Base-by-base conservation (phyloP, 2,329 filamentous ascomycete genomes). In the Trichocomaceae sp. region DNA sequence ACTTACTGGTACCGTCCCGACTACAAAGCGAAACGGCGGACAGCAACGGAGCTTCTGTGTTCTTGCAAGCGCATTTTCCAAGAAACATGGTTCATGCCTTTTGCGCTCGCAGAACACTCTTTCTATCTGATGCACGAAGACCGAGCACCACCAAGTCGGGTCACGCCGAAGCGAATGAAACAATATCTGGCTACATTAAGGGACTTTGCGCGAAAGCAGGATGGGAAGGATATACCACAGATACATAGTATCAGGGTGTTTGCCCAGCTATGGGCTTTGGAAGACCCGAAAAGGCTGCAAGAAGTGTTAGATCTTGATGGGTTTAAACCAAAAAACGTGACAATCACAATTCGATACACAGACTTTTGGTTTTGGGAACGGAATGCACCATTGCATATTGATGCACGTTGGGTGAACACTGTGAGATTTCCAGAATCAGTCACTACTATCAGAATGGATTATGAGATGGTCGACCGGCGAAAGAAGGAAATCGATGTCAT, bases 341-440 rank as follows among this genome's bases (percentile, higher is more conserved):
- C 70, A 0, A 60, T 80, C 10, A 79, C 76, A 0, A 69, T 80
- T 7, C 72, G 77, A 0, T 77, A 80, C 55, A 70, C 76, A 2
- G 77, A 80, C 57, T 79, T 76, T 68, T 78, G 74, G 74, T 64
- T 49, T 17, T 77, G 75, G 76, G 73, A 77, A 59, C 0, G 48
- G 0, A 68, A 77, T 50, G 42, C 60, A 3, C 65, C 64, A 2
- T 62, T 79, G 5, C 56, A 59, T 4, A 70, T 78, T 26, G 60
- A 66, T 0, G 66, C 64, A 1, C 9, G 35, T 0, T 78, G 76
- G 75, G 67, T 77, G n/a, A 26, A 60, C 4, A 37, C 13, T 0
- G 48, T 67, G 1, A 54, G 59, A 0, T 57, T 78, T 26, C 65
- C 71, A 0, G 3, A 57, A 0, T 70, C 67, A 3, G 65, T 78